Evolutionary conservation across 768 basidiomycete genomes (phyloP).

Genomic region (Podaxis mareebaensis): DNA sequence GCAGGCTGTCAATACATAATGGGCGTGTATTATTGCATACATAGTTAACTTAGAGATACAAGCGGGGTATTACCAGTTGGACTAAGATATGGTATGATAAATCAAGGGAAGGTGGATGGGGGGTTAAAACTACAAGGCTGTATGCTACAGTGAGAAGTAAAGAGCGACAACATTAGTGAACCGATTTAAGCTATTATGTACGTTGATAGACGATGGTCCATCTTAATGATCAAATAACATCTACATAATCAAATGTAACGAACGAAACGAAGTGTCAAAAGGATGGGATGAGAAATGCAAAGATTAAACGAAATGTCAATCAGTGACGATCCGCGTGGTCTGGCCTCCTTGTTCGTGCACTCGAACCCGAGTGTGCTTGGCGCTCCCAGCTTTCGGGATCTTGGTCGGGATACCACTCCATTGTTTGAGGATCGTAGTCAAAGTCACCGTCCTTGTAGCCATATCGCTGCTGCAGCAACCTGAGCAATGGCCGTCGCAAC

Average conservation of each 20-base stretch:
- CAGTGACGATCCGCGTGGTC: constrained; percentile 22
- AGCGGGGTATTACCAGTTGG: background rate
- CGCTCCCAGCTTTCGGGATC: constrained; percentile 65
- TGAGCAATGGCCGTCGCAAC: constrained; percentile 76
- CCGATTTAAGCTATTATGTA: background rate
- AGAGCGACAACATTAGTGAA: constrained; percentile 11
- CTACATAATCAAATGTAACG: background rate
- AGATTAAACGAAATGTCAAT: background rate
- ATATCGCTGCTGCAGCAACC: constrained; percentile 70
- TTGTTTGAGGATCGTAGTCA: constrained; percentile 64
- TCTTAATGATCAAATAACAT: background rate
- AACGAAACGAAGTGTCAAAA: constrained; percentile 1
- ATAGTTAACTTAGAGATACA: constrained; percentile 7
- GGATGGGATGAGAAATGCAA: background rate
- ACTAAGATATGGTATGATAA: background rate
- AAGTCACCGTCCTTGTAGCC: constrained; percentile 86
- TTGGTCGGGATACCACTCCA: constrained; percentile 70
- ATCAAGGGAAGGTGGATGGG: background rate
- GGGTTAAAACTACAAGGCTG: constrained; percentile 1
- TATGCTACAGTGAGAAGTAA: constrained; percentile 11
- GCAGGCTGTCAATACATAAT: background rate
- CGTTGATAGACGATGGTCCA: background rate
- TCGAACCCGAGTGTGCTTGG: constrained; percentile 41
- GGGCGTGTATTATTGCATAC: background rate
- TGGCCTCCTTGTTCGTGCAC: constrained; percentile 33